Percentiles rank a stretch among this genome's conserved stretches.
Evolutionary conservation across 2,329 filamentous ascomycete genomes (phyloP).

Genomic region (Xylaria sp.): DNA sequence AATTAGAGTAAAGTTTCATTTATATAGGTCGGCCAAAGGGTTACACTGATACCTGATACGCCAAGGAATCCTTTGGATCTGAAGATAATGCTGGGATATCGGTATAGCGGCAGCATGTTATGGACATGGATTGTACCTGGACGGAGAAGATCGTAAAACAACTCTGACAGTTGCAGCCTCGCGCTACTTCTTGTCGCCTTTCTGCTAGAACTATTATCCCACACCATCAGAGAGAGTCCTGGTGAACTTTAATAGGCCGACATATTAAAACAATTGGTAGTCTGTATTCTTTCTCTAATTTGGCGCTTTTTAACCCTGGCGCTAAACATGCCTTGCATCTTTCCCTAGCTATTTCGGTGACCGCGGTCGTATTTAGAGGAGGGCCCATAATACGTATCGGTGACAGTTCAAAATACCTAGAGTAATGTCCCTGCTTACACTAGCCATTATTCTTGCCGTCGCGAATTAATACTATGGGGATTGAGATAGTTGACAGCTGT

Average conservation of each 20-base stretch:
- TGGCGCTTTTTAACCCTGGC: slow-evolving; percentile 6
- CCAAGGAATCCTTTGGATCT: slow-evolving; percentile 37
- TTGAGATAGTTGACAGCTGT: slow-evolving; percentile 2
- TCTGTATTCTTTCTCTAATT: neutral
- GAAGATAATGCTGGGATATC: slow-evolving; percentile 4
- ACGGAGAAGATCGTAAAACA: neutral
- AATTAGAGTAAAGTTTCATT: slow-evolving; percentile 21
- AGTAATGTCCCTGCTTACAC: slow-evolving; percentile 18
- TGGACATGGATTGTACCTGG: neutral
- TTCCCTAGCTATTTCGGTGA: slow-evolving; percentile 22
- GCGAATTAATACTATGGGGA: neutral
- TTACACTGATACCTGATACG: slow-evolving; percentile 34
- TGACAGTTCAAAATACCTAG: neutral
- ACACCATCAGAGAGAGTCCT: neutral
- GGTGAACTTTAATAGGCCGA: neutral
- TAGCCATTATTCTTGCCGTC: neutral
- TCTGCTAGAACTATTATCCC: neutral
- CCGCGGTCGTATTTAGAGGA: slow-evolving; percentile 7
- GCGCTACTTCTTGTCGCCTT: neutral
- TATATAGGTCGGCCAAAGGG: slow-evolving; percentile 9
- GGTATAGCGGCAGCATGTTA: slow-evolving; percentile 12
- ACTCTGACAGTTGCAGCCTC: neutral
- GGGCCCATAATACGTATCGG: neutral
- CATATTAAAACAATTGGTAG: neutral
- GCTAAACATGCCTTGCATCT: slow-evolving; percentile 10